Base-by-base conservation (phyloP, 2,329 filamentous ascomycete species). In the Keithomyces neogunnii region DNA sequence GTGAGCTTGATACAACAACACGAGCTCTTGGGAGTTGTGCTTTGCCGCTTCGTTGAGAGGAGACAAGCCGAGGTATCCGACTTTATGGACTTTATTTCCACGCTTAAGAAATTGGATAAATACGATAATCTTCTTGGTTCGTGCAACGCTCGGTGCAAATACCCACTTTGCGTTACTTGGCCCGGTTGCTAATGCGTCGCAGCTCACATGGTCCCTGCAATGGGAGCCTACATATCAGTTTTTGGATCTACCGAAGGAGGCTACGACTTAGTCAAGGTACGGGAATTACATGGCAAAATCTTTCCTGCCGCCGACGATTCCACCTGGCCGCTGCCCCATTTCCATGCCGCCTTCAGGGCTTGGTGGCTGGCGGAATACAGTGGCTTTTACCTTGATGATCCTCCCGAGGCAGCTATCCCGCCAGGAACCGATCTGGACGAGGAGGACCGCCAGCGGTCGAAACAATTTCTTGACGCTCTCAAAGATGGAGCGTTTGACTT, bases 361-460 rank as follows among this genome's bases (percentile, higher is more conserved):
- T 90, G 88, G 78, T 99, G 93, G 93, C 78, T 96, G 45, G 85
- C 89, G 33, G 90, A 97, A 62, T 96, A 96, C 69, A 93, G 88
- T 58, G 89, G 89, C 3, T 88, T 89, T 75, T 96, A 91, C 64
- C 77, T 88, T 52, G 89, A 95, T 59, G 80, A 85, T 60, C 78
- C 81, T 26, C 77, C 81, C 35, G 74, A 79, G 55, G 76, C 79
- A 47, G 74, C 75, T 30, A 73, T 83, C 31, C 67, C 66, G 1
- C 74, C 76, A 43, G 80, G 78, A 46, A 78, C 86, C 51, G 81
- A 90, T 61, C 70, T 88, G 11, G 78, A 82, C 57, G 47, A 72
- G 69, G 89, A 93, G 66, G 82, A 86, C 49, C 80, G 81, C 47
- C 78, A 84, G 56, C 78, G 89, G 53, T 83, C 85, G 2, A 85